Percentiles rank a stretch among this genome's conserved stretches.
These are phyloP conservation scores for Pythium phragmitis DNA, from an alignment of 352 stramenopile genomes.

Conservation along the genomic window DNA sequence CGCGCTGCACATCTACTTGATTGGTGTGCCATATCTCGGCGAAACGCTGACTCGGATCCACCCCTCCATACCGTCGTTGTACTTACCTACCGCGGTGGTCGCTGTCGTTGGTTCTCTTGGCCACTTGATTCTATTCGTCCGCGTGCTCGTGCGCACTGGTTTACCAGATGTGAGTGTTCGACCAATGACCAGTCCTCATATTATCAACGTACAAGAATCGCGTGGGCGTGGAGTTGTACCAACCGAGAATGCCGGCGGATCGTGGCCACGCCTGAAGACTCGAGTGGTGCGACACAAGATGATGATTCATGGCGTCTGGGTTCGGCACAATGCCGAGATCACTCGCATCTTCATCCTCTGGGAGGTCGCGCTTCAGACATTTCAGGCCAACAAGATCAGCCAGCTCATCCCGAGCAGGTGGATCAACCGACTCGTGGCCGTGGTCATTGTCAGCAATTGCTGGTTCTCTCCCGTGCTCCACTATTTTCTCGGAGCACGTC, in stretches of 20 bases:
- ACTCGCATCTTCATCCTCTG: constrained; percentile 5
- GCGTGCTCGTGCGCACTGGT: no score
- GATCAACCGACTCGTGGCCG: constrained; percentile 12
- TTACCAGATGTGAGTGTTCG: no score
- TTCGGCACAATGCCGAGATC: background rate
- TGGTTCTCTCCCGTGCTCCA: constrained; percentile 15
- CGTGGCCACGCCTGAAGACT: background rate
- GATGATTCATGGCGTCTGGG: background rate
- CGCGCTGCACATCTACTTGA: background rate
- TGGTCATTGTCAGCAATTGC: constrained; percentile 15
- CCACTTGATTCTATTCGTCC: no score
- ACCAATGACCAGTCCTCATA: no score
- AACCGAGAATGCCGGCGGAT: no score
- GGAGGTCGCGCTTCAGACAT: constrained; percentile 14
- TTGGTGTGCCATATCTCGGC: background rate
- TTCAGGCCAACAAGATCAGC: constrained; percentile 20
- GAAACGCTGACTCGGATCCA: background rate
- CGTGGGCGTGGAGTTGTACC: no score
- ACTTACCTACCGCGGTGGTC: background rate
- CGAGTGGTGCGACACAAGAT: background rate
- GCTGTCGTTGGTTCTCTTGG: no score
- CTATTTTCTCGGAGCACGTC: background rate
- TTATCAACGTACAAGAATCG: no score
- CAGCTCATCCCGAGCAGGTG: background rate
- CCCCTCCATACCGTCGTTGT: background rate